Conservation (phyloP, 1,139 yeast species). For the Candida tunisiensis region DNA sequence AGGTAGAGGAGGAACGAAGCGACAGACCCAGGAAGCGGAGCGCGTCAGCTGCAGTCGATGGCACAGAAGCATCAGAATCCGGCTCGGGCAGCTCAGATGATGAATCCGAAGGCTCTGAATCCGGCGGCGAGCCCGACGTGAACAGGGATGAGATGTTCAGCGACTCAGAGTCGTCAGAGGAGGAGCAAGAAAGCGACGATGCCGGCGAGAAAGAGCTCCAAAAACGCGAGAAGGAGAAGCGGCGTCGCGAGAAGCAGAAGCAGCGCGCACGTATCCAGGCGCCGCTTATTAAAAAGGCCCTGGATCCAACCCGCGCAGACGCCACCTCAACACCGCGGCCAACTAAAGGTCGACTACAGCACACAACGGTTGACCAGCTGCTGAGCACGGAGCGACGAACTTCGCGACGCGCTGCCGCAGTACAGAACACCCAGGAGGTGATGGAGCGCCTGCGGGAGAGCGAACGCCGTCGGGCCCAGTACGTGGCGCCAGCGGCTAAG, state of each 20-base stretch:
- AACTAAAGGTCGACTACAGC: conserved; percentile 6
- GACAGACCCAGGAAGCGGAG: conserved; percentile 6
- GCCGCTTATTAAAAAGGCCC: conserved; percentile 1
- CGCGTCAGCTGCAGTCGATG: too few species aligned
- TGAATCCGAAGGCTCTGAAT: conserved; percentile 7
- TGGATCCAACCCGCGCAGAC: conserved; percentile 3
- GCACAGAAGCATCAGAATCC: conserved; percentile 6
- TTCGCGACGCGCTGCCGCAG: conserved; percentile 64
- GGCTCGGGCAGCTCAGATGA: conserved; percentile 5
- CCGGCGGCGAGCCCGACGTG: conserved; percentile 2
- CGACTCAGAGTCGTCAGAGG: conserved; percentile 1
- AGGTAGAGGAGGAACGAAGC: conserved; percentile 20
- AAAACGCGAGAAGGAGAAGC: conserved; percentile 12
- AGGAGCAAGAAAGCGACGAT: conserved; percentile 14
- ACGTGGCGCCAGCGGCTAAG: conserved; percentile 22
- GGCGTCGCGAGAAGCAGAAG: conserved; percentile 12
- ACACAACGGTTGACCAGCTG: conserved; percentile 18
- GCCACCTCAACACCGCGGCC: conserved; percentile 3
- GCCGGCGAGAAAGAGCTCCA: conserved; percentile 19
- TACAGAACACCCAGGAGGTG: conserved; percentile 62
- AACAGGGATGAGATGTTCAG: conserved; percentile 2
- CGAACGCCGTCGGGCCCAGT: conserved; percentile 42
- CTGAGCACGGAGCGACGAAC: conserved; percentile 55
- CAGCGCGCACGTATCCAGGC: conserved; percentile 6
- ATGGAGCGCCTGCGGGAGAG: conserved; percentile 56